Conservation (phyloP, 2,329 filamentous ascomycete genomes). For the Trichophyton mentagrophytes region DNA sequence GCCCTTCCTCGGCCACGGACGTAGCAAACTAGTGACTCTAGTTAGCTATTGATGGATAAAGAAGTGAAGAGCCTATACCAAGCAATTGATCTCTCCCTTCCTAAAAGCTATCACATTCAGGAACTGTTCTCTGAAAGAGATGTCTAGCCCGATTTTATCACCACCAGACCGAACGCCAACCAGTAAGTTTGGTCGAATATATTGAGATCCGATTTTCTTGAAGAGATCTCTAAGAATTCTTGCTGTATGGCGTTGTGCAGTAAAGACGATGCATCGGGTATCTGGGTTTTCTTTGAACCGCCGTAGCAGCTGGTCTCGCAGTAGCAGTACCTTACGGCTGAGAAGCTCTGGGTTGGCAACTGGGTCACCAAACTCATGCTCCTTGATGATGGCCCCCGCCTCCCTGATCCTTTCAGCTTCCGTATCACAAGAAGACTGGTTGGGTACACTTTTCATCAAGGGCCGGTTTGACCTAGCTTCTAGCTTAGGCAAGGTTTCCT, state of each 20-base stretch:
- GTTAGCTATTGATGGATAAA: neutral
- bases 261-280: conserved; percentile 75
- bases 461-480: conserved; percentile 35
- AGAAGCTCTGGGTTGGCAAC: conserved; percentile 32
- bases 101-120: conserved; percentile 54
- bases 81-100: conserved; percentile 45
- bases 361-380: conserved; percentile 36
- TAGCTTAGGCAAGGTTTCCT: conserved; percentile 49
- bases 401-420: conserved; percentile 46
- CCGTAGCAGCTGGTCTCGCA: conserved; percentile 48
- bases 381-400: conserved; percentile 44
- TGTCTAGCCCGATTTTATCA: conserved; percentile 45
- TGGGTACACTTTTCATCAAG: conserved; percentile 8
- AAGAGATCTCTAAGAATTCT: conserved; percentile 59
- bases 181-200: conserved; percentile 50
- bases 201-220: conserved; percentile 41
- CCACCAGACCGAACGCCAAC: conserved; percentile 42
- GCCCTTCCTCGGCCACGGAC: conserved; percentile 52
- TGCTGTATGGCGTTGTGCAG: conserved; percentile 65
- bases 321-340: conserved; percentile 58
- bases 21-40: conserved; percentile 41
- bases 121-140: conserved; percentile 62
- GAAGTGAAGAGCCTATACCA: conserved; percentile 22
- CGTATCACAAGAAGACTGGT: conserved; percentile 29
- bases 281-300: conserved; percentile 49